These are phyloP conservation scores for Lactarius sanguifluus DNA, from an alignment of 768 basidiomycete genomes.

Conservation along the genomic window DNA sequence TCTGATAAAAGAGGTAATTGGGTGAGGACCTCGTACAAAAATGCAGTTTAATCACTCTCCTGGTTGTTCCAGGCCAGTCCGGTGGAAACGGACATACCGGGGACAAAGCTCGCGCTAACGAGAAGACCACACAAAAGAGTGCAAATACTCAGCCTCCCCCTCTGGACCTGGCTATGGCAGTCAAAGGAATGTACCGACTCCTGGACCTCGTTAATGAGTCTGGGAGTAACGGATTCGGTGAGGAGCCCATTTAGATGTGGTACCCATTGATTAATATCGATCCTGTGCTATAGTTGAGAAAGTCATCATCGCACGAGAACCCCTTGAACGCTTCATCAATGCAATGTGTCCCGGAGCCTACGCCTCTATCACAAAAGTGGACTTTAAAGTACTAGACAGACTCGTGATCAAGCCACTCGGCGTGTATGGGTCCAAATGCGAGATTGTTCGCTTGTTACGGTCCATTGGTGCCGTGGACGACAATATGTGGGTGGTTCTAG, in stretches of 20 bases:
- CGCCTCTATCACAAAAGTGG: conserved; percentile 36
- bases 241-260: conserved; percentile 13
- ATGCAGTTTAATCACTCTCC: background rate
- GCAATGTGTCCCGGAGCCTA: conserved; percentile 51
- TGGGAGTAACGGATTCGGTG: conserved; percentile 50
- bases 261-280: background rate
- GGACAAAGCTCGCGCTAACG: background rate
- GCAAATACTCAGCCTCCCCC: background rate
- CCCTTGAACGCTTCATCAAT: conserved; percentile 49
- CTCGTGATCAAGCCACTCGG: conserved; percentile 50
- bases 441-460: conserved; percentile 47
- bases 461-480: conserved; percentile 40
- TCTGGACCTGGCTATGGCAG: background rate
- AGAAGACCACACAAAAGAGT: background rate
- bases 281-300: conserved; percentile 48
- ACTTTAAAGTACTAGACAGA: conserved; percentile 43
- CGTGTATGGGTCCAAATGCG: conserved; percentile 52
- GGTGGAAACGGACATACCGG: background rate
- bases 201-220: conserved; percentile 45
- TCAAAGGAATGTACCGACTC: background rate
- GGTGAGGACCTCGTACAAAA: background rate
- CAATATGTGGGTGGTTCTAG: conserved; percentile 38
- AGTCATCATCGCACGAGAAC: conserved; percentile 54
- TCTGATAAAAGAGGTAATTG: background rate
- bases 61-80: background rate